phyloP scores from a whole-genome alignment of 139 green algal genomes.

The Yamagishiella unicocca region DNA sequence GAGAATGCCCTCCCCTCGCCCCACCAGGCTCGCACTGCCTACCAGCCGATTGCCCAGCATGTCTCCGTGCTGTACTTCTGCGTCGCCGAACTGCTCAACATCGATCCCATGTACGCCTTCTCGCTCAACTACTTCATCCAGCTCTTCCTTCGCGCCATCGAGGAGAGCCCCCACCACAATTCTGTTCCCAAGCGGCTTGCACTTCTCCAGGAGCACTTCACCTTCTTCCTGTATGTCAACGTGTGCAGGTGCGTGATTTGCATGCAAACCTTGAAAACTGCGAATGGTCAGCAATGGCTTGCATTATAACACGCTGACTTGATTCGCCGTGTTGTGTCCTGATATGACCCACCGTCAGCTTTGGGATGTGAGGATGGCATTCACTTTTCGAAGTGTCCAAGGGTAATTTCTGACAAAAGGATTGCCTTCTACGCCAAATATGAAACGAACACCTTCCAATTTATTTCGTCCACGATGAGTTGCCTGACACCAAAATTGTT shows the following conservation, averaged over 20 bases:
- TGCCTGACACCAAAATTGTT: no score
- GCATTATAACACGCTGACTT: no score
- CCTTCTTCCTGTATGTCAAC: slow-evolving; percentile 80
- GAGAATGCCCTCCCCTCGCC: not conserved
- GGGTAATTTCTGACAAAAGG: no score
- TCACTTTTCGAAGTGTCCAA: no score
- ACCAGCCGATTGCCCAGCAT: slow-evolving; percentile 70
- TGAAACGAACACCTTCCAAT: no score
- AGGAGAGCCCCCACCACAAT: slow-evolving; percentile 55
- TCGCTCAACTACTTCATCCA: slow-evolving; percentile 72
- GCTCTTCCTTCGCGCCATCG: slow-evolving; percentile 71
- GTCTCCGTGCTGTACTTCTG: slow-evolving; percentile 81
- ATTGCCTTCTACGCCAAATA: no score
- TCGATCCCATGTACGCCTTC: slow-evolving; percentile 85
- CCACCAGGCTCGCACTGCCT: slow-evolving; percentile 43
- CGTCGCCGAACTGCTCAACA: slow-evolving; percentile 71
- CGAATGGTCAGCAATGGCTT: no score
- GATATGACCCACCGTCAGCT: no score
- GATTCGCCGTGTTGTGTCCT: no score
- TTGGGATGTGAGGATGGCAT: no score
- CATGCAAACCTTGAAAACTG: no score
- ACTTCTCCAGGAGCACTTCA: slow-evolving; percentile 76
- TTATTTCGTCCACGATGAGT: no score
- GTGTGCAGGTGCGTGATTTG: slow-evolving; percentile 69
- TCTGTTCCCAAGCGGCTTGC: slow-evolving; percentile 64